phyloP scores from a whole-genome alignment of 139 green algal genomes.

The Prasinococcaceae sp. region DNA sequence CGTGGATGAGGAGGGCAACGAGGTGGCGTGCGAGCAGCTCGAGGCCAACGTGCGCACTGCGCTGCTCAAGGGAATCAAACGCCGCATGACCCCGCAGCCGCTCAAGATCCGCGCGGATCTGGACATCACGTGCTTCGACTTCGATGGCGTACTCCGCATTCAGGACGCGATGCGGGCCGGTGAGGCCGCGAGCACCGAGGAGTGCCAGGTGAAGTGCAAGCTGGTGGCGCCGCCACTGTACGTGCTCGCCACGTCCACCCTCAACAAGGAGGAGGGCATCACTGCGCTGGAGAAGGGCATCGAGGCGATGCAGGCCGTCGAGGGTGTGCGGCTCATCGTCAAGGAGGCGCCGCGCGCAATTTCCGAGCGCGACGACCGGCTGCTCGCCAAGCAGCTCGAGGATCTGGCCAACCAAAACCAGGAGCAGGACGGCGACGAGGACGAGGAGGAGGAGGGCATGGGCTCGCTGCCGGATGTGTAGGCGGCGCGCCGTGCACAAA shows the following conservation, averaged over 20 bases:
- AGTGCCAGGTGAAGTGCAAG: conserved; percentile 85
- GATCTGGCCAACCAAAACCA: conserved; percentile 43
- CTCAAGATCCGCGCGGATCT: conserved; percentile 95
- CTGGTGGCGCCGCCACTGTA: conserved; percentile 96
- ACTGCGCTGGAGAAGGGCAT: conserved; percentile 53
- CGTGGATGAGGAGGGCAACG: conserved; percentile 21
- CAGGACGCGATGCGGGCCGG: conserved; percentile 65
- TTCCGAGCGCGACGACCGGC: conserved; percentile 69
- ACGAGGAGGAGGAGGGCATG: conserved; percentile 51
- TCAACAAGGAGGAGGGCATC: conserved; percentile 71
- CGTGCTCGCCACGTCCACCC: conserved; percentile 88
- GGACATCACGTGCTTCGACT: conserved; percentile 95
- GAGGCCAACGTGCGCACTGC: conserved; percentile 11
- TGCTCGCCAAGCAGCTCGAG: conserved; percentile 77
- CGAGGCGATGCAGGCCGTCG: conserved; percentile 45
- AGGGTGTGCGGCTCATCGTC: conserved; percentile 78
- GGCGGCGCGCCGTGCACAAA: too few species aligned
- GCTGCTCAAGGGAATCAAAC: conserved; percentile 87
- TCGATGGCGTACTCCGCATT: conserved; percentile 94
- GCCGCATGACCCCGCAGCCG: conserved; percentile 96
- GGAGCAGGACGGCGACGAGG: conserved; percentile 42
- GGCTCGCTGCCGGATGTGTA: too few species aligned
- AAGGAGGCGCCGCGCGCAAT: conserved; percentile 79
- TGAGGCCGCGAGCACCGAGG: conserved; percentile 44
- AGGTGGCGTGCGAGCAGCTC: conserved; percentile 12